Base-by-base conservation (phyloP, 176 grass and related monocot species). In the Aegilops sharonensis region DNA sequence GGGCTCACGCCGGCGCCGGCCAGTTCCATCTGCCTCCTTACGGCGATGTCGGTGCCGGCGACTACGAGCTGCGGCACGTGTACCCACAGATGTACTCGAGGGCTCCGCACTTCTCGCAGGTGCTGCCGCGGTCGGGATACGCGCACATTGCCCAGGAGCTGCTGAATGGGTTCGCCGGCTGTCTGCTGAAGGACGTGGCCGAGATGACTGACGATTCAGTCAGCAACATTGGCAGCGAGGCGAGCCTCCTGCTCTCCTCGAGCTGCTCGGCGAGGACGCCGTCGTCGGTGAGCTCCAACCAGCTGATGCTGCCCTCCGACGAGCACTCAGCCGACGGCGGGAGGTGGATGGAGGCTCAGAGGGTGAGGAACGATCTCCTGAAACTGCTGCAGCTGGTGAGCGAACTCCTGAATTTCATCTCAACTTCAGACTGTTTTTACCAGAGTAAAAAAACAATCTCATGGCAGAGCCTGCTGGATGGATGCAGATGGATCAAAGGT, bases 401-500 rank as follows among this genome's bases (percentile, higher is more conserved):
- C 81, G 78, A 91, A 68, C 81, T 66, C 20, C 63, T 60, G 14
- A 72, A 4, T 30, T 66, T 18, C 23, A 8, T n/a, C 67, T 72
- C 21, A 21, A 57, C 12, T 20, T 31, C 40, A 24, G 11, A 70
- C n/a, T 45, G 7, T 59, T 78, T 2, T 57, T 59, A 59, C 37
- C 56, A 30, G 8, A 13, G 64, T 57, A 59, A 21, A 59, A 59
- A 54, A 77, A 52, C 27, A 30, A 82, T 27, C 59, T 78, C 6
- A 79, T 48, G 85, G 36, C 35, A 5, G 52, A 71, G 72, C 1
- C 52, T 37, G 78, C 6, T 52, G 48, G 48, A 71, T 48, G 29
- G 74, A 62, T 43, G 83, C 79, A 99, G 97, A 70, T 96, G 83
- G 94, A 99, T 40, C 83, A 96, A 17, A 89, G 79, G 88, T 96